Evolutionary conservation across 148 eudicot genomes (phyloP), one percentile per base, ranked within the genome.

Genomic region (Nepenthes mirabilis): DNA sequence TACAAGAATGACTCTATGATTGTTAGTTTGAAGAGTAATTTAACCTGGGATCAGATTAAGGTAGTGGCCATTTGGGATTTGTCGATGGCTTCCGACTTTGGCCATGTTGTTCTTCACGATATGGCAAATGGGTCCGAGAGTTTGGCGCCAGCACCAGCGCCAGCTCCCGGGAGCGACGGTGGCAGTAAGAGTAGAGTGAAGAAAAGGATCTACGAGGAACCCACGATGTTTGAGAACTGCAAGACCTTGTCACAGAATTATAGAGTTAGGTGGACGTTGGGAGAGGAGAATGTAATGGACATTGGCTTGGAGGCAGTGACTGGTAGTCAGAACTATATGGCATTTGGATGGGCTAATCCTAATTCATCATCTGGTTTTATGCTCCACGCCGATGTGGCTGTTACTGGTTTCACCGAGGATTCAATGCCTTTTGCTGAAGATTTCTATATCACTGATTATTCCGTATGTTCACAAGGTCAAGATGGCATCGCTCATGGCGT

Each of bases 321-420:
- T 23, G 86, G 76, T 62, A 74, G 65, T 72, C 84, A 76, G 82
- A 73, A 88, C 67, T 91, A 91, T 49, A 81, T 91, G 90, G 97
- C 84, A 9, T 91, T 91, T 62, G 97, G 97, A 36, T 91, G 97
- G 97, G 97, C 97, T 5, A 76, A 83, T 54, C 91, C 91, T 0
- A 77, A 70, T 48, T 67, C 81, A 13, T 58, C 81, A 0, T 64
- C 77, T 2, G 74, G 85, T 4, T 75, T 73, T 59, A 91, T 91
- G 97, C 76, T 91, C 55, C 81, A 73, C 59, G 75, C 84, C 12
- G 95, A 91, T 77, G 95, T 91, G 47, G 77, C 82, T 5, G 70
- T 91, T 36, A 75, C 93, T 7, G 95, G 93, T 53, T 87, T 91
- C 75, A 76, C 70, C 1, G 83, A 78, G 55, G 87, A 87, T 37